phyloP scores from a whole-genome alignment of 2,329 filamentous ascomycete genomes.

The Xylariaceae sp. region DNA sequence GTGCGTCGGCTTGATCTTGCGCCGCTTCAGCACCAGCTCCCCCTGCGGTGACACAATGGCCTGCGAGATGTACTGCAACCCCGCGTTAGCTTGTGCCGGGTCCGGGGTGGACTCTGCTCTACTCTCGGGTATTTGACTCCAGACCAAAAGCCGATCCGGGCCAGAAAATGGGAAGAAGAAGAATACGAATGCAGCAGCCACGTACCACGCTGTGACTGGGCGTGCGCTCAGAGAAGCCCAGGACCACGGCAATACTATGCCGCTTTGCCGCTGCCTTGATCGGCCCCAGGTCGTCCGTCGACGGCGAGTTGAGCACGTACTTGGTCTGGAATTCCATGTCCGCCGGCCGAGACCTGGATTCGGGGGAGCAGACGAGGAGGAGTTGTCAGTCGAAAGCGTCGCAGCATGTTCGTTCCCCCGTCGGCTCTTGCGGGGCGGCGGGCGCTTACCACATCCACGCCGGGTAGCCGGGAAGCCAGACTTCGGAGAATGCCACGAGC shows the following conservation, averaged over 20 bases:
- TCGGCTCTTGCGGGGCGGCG: no score
- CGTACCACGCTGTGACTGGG: slow-evolving; percentile 27
- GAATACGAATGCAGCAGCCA: no score
- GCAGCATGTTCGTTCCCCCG: no score
- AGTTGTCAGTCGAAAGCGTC: no score
- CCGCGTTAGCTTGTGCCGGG: no score
- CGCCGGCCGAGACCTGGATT: slow-evolving; percentile 23
- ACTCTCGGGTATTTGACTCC: no score
- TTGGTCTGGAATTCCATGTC: slow-evolving; percentile 22
- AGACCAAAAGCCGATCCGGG: no score
- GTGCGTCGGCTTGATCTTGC: slow-evolving; percentile 47
- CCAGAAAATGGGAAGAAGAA: no score
- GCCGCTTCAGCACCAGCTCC: slow-evolving; percentile 30
- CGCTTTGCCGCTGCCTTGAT: slow-evolving; percentile 27
- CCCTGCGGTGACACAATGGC: slow-evolving; percentile 34
- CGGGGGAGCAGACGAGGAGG: background rate
- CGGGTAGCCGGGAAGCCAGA: slow-evolving; percentile 38
- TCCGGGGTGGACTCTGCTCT: no score
- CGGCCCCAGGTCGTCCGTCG: slow-evolving; percentile 26
- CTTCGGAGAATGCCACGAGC: slow-evolving; percentile 40
- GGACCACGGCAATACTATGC: slow-evolving; percentile 31
- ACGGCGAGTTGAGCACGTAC: slow-evolving; percentile 28
- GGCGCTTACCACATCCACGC: slow-evolving; percentile 31
- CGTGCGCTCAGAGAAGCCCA: slow-evolving; percentile 35
- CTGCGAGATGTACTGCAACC: slow-evolving; percentile 41